Evolutionary conservation across 2,329 filamentous ascomycete genomes (phyloP).

Genomic region (Pseudomassariella vexata): DNA sequence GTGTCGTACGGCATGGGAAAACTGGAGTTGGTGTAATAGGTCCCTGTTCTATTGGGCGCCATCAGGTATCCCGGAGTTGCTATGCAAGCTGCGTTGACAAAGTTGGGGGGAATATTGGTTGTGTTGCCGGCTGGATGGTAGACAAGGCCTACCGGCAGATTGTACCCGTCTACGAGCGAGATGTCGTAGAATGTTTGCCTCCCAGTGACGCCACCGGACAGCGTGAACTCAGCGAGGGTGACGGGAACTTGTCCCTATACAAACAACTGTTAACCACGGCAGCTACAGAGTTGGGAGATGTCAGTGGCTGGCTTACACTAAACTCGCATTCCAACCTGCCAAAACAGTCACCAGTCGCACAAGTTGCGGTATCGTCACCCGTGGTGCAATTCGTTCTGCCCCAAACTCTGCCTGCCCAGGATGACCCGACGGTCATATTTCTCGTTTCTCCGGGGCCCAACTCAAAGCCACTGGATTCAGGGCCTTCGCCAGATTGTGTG

Average conservation of each 20-base stretch:
- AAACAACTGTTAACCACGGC: constrained; percentile 5
- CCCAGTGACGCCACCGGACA: constrained; percentile 56
- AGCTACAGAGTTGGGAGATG: background rate
- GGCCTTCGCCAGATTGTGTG: constrained; percentile 66
- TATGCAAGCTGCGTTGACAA: constrained; percentile 72
- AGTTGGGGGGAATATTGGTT: constrained; percentile 65
- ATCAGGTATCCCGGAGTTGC: constrained; percentile 61
- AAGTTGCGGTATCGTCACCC: constrained; percentile 60
- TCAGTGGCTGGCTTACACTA: constrained; percentile 48
- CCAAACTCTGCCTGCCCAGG: constrained; percentile 82
- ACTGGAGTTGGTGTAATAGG: constrained; percentile 56
- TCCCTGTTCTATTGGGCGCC: constrained; percentile 45
- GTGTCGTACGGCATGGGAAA: constrained; percentile 65
- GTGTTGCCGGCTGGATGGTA: constrained; percentile 57
- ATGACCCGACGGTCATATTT: constrained; percentile 59
- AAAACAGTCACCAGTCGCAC: constrained; percentile 71
- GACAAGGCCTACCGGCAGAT: constrained; percentile 62
- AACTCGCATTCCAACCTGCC: constrained; percentile 63
- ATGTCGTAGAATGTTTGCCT: constrained; percentile 77
- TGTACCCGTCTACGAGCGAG: constrained; percentile 80
- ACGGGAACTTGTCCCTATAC: constrained; percentile 63
- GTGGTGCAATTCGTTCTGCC: constrained; percentile 80
- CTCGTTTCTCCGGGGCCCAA: constrained; percentile 52
- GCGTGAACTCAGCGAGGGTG: constrained; percentile 76
- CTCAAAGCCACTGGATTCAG: constrained; percentile 63